Percentiles rank a stretch among this genome's conserved stretches.
Evolutionary conservation across 768 basidiomycete genomes (phyloP).

Genomic region (Polyporus arcularius): DNA sequence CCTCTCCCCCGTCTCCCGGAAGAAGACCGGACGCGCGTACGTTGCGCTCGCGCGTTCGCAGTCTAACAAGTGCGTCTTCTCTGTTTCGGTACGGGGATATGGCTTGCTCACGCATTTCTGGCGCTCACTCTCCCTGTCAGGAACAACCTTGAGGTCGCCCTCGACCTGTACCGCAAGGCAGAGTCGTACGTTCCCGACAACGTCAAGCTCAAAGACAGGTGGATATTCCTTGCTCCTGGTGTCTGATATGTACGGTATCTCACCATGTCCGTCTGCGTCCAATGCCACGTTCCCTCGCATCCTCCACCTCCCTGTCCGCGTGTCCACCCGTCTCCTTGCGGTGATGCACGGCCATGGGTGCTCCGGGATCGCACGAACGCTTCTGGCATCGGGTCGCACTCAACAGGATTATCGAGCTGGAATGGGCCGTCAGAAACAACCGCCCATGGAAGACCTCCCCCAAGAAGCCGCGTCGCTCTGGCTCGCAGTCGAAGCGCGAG

Average conservation of each 20-base stretch:
- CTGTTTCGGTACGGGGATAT: slow-evolving; percentile 2
- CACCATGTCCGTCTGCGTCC: slow-evolving; percentile 38
- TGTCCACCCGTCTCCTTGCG: slow-evolving; percentile 16
- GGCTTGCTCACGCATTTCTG: not conserved
- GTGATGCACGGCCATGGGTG: no score
- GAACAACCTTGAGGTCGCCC: slow-evolving; percentile 77
- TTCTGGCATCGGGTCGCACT: not conserved
- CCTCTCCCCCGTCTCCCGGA: slow-evolving; percentile 72
- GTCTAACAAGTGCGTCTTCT: slow-evolving; percentile 66
- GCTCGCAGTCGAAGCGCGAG: not conserved
- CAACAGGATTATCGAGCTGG: slow-evolving; percentile 77
- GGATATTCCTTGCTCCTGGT: slow-evolving; percentile 70
- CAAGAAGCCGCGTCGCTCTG: slow-evolving; percentile 23
- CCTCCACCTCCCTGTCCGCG: slow-evolving; percentile 26
- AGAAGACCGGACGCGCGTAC: slow-evolving; percentile 82
- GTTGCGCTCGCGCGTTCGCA: slow-evolving; percentile 81
- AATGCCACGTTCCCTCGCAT: slow-evolving; percentile 18
- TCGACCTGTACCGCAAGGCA: slow-evolving; percentile 82
- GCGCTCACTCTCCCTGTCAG: slow-evolving; percentile 36
- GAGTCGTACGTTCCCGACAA: slow-evolving; percentile 86
- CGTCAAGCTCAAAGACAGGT: slow-evolving; percentile 85
- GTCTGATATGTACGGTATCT: slow-evolving; percentile 56
- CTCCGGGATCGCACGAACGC: slow-evolving; percentile 16
- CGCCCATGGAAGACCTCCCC: slow-evolving; percentile 60
- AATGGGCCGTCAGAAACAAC: slow-evolving; percentile 71